A percentile compares a stretch with the other conserved stretches of the same genome.
These are phyloP conservation scores for Raffaelea ambrosiae DNA, from an alignment of 2,329 filamentous ascomycete genomes.

Conservation along the genomic window DNA sequence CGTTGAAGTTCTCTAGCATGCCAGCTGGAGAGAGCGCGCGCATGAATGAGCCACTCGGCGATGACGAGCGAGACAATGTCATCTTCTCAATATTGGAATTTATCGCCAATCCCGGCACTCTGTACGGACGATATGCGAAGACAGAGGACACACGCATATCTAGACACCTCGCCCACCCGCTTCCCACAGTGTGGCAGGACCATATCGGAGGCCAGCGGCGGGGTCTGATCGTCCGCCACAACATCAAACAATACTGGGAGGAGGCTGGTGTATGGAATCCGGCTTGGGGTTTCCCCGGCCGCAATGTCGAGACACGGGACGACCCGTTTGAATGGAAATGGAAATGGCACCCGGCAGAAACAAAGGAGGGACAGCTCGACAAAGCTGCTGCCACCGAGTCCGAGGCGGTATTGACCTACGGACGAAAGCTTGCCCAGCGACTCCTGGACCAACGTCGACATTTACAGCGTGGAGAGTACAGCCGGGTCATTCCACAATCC, in stretches of 20 bases:
- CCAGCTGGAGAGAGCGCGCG: not conserved
- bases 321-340: conserved; percentile 10
- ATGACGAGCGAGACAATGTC: not conserved
- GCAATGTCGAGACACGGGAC: conserved; percentile 7
- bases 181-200: conserved; percentile 1
- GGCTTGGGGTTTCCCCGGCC: conserved; percentile 13
- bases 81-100: not conserved
- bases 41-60: not conserved
- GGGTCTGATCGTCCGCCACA: conserved; percentile 12
- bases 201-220: not conserved
- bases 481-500: conserved; percentile 1
- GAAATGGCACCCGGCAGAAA: not conserved
- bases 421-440: not conserved
- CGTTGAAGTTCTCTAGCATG: not conserved
- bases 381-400: not conserved
- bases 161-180: not conserved
- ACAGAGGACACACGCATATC: not conserved
- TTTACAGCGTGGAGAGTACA: conserved; percentile 4
- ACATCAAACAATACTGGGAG: conserved; percentile 14
- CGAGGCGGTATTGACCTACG: not conserved
- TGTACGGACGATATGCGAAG: not conserved
- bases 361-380: not conserved
- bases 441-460: not conserved
- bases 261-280: conserved; percentile 15
- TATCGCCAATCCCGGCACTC: not conserved